Evolutionary conservation across 495 filamentous ascomycete genomes (phyloP).

Genomic region (Neurospora sp.): DNA sequence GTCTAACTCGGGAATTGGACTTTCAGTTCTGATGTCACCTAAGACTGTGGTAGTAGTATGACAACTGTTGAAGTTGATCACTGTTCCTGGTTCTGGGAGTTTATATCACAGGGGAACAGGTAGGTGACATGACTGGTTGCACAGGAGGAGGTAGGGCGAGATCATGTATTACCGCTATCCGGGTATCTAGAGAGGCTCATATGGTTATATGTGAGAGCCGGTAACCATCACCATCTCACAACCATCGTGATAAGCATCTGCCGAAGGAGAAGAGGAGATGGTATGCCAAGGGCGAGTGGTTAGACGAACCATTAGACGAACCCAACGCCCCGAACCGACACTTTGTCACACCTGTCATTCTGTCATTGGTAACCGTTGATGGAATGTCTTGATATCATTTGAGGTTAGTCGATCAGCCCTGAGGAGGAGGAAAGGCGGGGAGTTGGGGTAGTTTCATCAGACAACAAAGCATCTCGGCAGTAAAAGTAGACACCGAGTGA

Average conservation of each 20-base stretch:
- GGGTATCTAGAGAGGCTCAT: neutral
- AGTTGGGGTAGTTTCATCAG: neutral
- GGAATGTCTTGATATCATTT: neutral
- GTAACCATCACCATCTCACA: neutral
- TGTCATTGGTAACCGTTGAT: neutral
- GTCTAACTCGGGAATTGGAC: neutral
- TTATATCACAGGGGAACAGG: constrained; percentile 4
- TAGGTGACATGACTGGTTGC: neutral
- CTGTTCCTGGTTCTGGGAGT: neutral
- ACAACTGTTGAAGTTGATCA: constrained; percentile 25
- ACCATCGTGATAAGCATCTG: neutral
- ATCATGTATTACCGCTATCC: neutral
- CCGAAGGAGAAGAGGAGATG: neutral
- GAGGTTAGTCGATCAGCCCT: neutral
- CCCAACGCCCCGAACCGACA: neutral
- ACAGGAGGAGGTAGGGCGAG: neutral
- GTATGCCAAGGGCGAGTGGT: neutral
- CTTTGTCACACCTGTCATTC: neutral
- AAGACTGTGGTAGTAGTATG: neutral
- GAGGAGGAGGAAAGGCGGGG: neutral
- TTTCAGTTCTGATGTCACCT: neutral
- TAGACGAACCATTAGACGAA: neutral
- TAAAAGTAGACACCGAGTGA: neutral
- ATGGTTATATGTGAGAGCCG: neutral
- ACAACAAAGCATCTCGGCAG: neutral